These are phyloP conservation scores for Dactylorhiza incarnata DNA, from an alignment of 106 monocot species.

Conservation along the genomic window DNA sequence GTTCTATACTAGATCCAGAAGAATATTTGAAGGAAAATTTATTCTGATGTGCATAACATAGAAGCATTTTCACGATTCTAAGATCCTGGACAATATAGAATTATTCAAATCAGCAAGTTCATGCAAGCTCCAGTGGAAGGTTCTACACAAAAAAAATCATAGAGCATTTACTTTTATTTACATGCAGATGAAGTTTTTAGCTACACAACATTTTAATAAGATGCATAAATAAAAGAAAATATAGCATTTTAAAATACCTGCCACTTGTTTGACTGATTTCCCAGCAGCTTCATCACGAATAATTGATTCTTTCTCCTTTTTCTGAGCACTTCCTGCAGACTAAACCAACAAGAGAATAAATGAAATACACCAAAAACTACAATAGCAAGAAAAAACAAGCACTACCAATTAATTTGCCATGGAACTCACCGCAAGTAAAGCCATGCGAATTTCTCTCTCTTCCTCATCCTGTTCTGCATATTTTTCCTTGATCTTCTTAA, in stretches of 20 bases:
- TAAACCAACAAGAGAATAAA: constrained; percentile 16
- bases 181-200: background rate
- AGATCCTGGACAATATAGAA: background rate
- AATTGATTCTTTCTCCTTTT: constrained; percentile 46
- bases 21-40: background rate
- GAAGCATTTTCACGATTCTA: background rate
- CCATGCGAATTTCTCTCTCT: constrained; percentile 90
- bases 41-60: background rate
- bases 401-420: background rate
- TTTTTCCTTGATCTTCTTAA: constrained; percentile 96
- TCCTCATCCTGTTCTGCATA: constrained; percentile 99
- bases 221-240: background rate
- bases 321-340: constrained; percentile 78
- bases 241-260: constrained; percentile 32
- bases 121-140: background rate
- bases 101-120: background rate
- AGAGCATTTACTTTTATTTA: background rate
- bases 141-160: background rate
- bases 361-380: constrained; percentile 1
- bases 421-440: constrained; percentile 77
- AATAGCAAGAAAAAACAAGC: constrained; percentile 5
- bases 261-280: constrained; percentile 22
- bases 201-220: background rate
- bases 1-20: too few species aligned
- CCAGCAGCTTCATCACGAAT: constrained; percentile 21